Base-by-base conservation (phyloP, 1,139 yeast species). In the Scheffersomyces titani region DNA sequence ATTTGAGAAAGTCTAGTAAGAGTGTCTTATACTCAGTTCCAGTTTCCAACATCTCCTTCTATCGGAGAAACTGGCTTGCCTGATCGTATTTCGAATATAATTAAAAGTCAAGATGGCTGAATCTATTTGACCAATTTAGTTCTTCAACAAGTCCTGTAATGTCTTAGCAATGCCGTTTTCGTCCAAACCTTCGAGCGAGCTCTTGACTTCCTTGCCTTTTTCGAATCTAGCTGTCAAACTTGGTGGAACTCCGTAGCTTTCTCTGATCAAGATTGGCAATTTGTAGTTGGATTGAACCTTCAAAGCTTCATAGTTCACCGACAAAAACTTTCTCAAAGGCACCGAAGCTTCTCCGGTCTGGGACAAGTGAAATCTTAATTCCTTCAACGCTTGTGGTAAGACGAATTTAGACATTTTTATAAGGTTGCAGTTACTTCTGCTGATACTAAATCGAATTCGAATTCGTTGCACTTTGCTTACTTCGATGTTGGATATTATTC, bases 351-450 rank as follows among this genome's bases (percentile, higher is more conserved):
- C 85, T 44, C 91, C 90, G 36, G 90, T 83, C 73, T 89, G 96
- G 54, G 92, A 87, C 62, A 90, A 81, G 68, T 89, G 91, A 74
- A 90, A 89, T 72, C 96, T 84, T 68, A 90, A 81, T 77, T 90
- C 96, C 70, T 82, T 89, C 63, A 90, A 82, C 30, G 90, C 83
- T 58, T 78, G 76, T 50, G 93, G 90, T 60, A 89, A 77, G 52
- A 82, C 81, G 69, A 82, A 82, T 70, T 84, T 87, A 50, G 88
- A 79, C 87, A 84, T 83, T 60, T 45, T 62, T 54, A 44, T 52
- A 47, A 18, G 40, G 40, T 30, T 30, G 48, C 47, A 44, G 51
- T 52, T 57, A 47, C 55, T 49, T 53, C 53, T 53, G 50, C 51
- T 57, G 52, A 56, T 53, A 54, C 60, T 57, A 60, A 59, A 24